Evolutionary conservation across 768 basidiomycete genomes (phyloP).

Genomic region (Lactarius tabidus): DNA sequence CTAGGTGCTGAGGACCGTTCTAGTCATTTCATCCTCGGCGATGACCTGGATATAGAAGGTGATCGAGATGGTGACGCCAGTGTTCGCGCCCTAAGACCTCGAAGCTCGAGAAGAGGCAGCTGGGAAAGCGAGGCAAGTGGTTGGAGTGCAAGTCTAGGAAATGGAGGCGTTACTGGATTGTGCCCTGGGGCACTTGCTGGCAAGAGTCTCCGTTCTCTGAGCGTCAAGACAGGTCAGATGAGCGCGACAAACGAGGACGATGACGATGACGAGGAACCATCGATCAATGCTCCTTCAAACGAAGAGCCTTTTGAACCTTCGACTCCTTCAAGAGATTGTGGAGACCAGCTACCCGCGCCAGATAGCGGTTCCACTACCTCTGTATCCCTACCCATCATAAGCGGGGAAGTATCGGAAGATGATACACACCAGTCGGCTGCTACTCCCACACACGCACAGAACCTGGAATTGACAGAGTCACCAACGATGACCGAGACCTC

Average conservation of each 20-base stretch:
- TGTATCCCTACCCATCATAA: neutral
- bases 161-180: constrained; percentile 39
- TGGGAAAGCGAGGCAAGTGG: constrained; percentile 89
- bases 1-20: constrained; percentile 49
- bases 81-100: constrained; percentile 81
- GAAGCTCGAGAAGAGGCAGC: constrained; percentile 82
- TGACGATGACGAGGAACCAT: neutral
- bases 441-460: constrained; percentile 4
- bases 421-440: neutral
- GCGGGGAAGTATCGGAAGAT: neutral
- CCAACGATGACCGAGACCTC: constrained; percentile 1
- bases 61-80: constrained; percentile 79
- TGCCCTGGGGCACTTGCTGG: constrained; percentile 9
- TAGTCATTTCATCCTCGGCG: constrained; percentile 62
- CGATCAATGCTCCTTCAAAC: constrained; percentile 8
- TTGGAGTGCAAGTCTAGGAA: constrained; percentile 74
- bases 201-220: constrained; percentile 19
- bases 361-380: constrained; percentile 3
- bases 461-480: neutral
- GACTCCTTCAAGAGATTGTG: constrained; percentile 2
- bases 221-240: constrained; percentile 30
- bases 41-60: constrained; percentile 28
- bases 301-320: neutral
- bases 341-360: neutral
- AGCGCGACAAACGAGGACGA: constrained; percentile 38